Percentiles rank a stretch among this genome's conserved stretches.
These are phyloP conservation scores for Agrocybe chaxingu DNA, from an alignment of 768 basidiomycete species.

Conservation along the genomic window DNA sequence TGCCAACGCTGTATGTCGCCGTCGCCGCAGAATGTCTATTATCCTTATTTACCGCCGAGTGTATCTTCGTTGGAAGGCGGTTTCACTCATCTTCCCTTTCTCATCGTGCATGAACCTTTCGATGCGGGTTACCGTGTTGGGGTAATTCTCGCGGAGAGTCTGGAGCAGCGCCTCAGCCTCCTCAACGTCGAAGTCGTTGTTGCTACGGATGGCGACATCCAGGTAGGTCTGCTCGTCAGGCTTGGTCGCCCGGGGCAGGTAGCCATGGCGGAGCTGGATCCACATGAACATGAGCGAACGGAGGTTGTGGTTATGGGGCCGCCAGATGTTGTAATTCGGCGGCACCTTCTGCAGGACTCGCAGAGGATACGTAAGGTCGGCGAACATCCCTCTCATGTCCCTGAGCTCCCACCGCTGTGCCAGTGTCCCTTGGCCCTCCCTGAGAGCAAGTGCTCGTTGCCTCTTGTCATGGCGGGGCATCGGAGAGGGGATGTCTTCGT, in stretches of 20 bases:
- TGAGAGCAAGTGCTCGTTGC: too few species aligned
- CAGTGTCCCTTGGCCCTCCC: too few species aligned
- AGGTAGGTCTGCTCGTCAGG: conserved; percentile 18
- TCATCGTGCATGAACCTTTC: conserved; percentile 30
- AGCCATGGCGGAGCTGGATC: conserved; percentile 47
- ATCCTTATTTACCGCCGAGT: conserved; percentile 18
- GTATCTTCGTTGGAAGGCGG: conserved; percentile 28
- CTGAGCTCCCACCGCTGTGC: background rate
- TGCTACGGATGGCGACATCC: conserved; percentile 16
- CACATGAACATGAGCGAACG: conserved; percentile 44
- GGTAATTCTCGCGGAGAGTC: conserved; percentile 48
- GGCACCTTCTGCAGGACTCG: conserved; percentile 60
- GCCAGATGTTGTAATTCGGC: conserved; percentile 65
- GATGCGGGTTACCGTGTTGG: conserved; percentile 35
- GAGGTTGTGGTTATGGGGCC: conserved; percentile 52
- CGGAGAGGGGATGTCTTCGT: too few species aligned
- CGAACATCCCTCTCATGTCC: conserved; percentile 12
- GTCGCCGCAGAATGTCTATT: conserved; percentile 8
- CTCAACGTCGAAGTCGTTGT: conserved; percentile 10
- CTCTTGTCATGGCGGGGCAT: background rate
- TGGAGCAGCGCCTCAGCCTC: conserved; percentile 30
- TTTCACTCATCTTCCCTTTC: conserved; percentile 21
- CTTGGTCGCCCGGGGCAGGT: conserved; percentile 39
- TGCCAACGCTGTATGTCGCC: conserved; percentile 4
- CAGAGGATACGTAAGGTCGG: conserved; percentile 28